phyloP scores from a whole-genome alignment of 2,329 filamentous ascomycete genomes.

The Sclerotinia sclerotiorum region DNA sequence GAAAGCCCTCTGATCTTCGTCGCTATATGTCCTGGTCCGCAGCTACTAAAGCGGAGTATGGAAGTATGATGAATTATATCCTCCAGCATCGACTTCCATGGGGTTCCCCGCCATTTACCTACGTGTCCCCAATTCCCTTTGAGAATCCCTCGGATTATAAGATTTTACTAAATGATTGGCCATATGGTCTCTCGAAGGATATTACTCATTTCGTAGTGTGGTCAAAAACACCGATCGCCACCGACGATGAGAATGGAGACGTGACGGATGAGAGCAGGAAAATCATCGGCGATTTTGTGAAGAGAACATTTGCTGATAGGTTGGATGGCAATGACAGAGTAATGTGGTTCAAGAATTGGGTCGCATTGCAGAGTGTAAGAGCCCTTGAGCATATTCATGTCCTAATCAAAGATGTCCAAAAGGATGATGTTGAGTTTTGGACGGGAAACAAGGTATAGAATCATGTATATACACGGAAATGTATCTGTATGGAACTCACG shows the following conservation, averaged over 20 bases:
- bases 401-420: constrained; percentile 56
- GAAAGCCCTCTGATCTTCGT: constrained; percentile 76
- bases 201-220: constrained; percentile 87
- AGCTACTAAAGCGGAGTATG: constrained; percentile 68
- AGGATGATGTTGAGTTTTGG: constrained; percentile 55
- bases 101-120: constrained; percentile 59
- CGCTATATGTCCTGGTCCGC: constrained; percentile 77
- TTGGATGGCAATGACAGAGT: constrained; percentile 54
- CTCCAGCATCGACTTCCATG: constrained; percentile 69
- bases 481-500: background rate
- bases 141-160: constrained; percentile 58
- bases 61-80: constrained; percentile 77
- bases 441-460: constrained; percentile 38
- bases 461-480: background rate
- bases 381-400: constrained; percentile 90
- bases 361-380: constrained; percentile 80
- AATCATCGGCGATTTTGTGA: constrained; percentile 68
- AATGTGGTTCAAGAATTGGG: constrained; percentile 96
- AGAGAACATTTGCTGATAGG: constrained; percentile 63
- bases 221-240: constrained; percentile 79
- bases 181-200: constrained; percentile 69
- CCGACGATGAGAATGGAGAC: constrained; percentile 68
- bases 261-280: constrained; percentile 66
- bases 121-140: constrained; percentile 47
- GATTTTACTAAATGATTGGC: constrained; percentile 89